These are phyloP conservation scores for Paratinospora sagittata DNA, from an alignment of 164 flowering plant species.

Conservation along the genomic window DNA sequence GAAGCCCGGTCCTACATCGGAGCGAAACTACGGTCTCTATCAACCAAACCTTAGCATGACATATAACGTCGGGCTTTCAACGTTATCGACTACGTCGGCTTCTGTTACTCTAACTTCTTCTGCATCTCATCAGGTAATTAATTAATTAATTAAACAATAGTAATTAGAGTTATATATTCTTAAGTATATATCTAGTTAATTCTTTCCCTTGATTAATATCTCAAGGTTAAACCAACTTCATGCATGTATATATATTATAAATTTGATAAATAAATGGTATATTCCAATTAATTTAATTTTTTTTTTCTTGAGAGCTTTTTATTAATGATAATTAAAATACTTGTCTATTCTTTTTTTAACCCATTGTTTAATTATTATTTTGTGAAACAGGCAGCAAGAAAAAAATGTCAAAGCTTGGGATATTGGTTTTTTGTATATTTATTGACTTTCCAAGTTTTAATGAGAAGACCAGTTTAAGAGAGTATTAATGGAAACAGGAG, in stretches of 20 bases:
- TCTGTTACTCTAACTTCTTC: constrained; percentile 54
- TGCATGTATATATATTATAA: background rate
- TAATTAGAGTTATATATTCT: background rate
- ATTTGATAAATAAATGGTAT: background rate
- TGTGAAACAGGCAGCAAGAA: constrained; percentile 47
- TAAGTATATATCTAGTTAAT: background rate
- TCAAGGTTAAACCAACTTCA: too few species aligned
- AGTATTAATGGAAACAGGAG: background rate
- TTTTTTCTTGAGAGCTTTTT: background rate
- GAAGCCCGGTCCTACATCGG: constrained; percentile 92
- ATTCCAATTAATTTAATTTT: background rate
- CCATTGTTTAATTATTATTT: constrained; percentile 16
- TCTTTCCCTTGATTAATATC: too few species aligned
- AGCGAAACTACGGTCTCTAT: constrained; percentile 84
- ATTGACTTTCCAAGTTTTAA: constrained; percentile 48
- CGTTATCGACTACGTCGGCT: constrained; percentile 35
- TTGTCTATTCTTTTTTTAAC: background rate
- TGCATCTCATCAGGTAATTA: constrained; percentile 22
- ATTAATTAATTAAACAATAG: background rate
- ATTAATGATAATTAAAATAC: constrained; percentile 3
- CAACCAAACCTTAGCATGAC: constrained; percentile 86
- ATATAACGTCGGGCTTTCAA: constrained; percentile 66
- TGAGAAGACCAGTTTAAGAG: constrained; percentile 43
- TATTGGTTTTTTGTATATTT: constrained; percentile 49
- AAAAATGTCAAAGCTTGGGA: constrained; percentile 46